Percentiles rank a stretch among this genome's conserved stretches.
Evolutionary conservation across 2,329 filamentous ascomycete species (phyloP).

Genomic region (Pseudocercospora fijiensis): DNA sequence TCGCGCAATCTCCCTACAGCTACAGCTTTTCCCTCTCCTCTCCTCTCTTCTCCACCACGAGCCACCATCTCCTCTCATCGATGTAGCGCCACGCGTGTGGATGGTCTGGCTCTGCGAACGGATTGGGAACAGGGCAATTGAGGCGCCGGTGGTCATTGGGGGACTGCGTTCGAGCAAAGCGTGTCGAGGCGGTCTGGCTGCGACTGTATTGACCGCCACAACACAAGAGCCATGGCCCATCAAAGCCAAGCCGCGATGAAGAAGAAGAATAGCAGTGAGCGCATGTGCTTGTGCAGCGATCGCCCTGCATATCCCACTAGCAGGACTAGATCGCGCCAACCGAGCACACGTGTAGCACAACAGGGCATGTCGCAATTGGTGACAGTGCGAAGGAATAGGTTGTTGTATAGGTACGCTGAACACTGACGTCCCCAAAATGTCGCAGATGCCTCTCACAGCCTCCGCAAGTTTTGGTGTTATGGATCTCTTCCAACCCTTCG

Average conservation of each 20-base stretch:
- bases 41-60: neutral
- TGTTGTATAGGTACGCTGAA: too few species aligned
- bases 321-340: neutral
- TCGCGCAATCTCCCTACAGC: neutral
- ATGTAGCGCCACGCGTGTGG: neutral
- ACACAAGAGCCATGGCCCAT: neutral
- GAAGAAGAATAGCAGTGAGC: neutral
- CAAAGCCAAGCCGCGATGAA: neutral
- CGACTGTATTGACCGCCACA: neutral
- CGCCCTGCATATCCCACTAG: neutral
- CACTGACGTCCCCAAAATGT: neutral
- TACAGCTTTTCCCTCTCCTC: too few species aligned
- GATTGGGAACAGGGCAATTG: neutral
- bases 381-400: too few species aligned
- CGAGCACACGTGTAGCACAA: neutral
- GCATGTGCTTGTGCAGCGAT: neutral
- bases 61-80: neutral
- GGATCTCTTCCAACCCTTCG: slow-evolving; percentile 13
- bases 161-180: neutral
- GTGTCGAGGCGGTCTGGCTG: neutral
- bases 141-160: neutral
- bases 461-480: slow-evolving; percentile 6
- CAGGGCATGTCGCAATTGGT: neutral
- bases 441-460: neutral
- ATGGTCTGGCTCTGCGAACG: neutral